A percentile compares a stretch with the other conserved stretches of the same genome.
These are phyloP conservation scores for Scutellaria baicalensis DNA, from an alignment of 257 asterid species.

Conservation along the genomic window DNA sequence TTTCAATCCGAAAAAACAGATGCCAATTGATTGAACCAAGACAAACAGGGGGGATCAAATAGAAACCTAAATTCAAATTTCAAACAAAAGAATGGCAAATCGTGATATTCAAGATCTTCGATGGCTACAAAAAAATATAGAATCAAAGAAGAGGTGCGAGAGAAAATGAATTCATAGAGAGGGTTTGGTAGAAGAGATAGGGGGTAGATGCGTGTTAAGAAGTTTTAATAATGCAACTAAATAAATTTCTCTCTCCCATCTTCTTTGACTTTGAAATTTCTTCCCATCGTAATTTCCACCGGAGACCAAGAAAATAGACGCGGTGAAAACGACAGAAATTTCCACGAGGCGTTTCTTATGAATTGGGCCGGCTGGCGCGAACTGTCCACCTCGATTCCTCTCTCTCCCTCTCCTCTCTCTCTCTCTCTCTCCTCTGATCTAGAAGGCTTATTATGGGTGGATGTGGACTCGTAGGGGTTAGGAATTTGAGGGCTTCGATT, in stretches of 20 bases:
- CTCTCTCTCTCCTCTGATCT: no score
- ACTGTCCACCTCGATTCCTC: not conserved
- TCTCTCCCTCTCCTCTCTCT: no score
- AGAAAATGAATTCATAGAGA: slow-evolving; percentile 3
- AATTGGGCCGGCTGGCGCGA: slow-evolving; percentile 18
- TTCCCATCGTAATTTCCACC: slow-evolving; percentile 14
- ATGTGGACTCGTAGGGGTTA: no score
- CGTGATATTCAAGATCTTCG: not conserved
- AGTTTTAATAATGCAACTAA: not conserved
- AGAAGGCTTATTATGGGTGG: no score
- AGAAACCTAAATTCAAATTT: slow-evolving; percentile 12
- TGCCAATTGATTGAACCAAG: not conserved
- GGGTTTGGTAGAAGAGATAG: slow-evolving; percentile 20
- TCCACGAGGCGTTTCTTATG: not conserved
- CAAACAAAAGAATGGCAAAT: not conserved
- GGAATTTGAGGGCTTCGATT: no score
- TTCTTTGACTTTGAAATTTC: slow-evolving; percentile 41
- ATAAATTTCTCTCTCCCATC: slow-evolving; percentile 5
- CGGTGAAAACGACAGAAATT: not conserved
- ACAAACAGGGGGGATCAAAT: not conserved
- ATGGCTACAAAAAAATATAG: not conserved
- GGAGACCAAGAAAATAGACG: not conserved
- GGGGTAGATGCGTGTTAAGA: slow-evolving; percentile 6
- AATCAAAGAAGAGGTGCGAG: not conserved
- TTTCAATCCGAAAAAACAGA: not conserved